Percentiles rank a stretch among this genome's conserved stretches.
phyloP scores from a whole-genome alignment of 2,329 filamentous ascomycete genomes.

The Penicillium sp. region DNA sequence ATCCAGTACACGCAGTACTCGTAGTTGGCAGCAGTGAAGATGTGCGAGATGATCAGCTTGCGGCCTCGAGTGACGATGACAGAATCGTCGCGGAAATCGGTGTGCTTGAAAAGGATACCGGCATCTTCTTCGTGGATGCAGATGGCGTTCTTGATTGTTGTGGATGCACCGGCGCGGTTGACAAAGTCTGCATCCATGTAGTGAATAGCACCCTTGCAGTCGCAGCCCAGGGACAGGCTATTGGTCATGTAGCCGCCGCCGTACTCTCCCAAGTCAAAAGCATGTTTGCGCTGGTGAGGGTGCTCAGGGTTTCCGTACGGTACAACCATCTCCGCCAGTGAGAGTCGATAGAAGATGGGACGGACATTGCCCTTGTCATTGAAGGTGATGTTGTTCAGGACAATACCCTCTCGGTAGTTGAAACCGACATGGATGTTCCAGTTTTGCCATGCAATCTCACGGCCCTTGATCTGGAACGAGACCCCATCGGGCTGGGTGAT shows the following conservation, averaged over 20 bases:
- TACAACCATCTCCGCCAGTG: slow-evolving; percentile 88
- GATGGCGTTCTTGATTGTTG: slow-evolving; percentile 85
- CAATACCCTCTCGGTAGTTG: slow-evolving; percentile 89
- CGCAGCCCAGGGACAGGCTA: slow-evolving; percentile 44
- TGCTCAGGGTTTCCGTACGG: slow-evolving; percentile 57
- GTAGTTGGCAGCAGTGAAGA: slow-evolving; percentile 95
- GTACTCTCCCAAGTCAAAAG: slow-evolving; percentile 46
- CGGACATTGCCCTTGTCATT: slow-evolving; percentile 74
- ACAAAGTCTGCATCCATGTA: slow-evolving; percentile 87
- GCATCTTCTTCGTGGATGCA: slow-evolving; percentile 93
- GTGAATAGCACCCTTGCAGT: slow-evolving; percentile 61
- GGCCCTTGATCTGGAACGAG: slow-evolving; percentile 71
- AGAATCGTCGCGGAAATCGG: slow-evolving; percentile 85
- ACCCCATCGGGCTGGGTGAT: slow-evolving; percentile 86
- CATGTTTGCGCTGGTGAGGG: slow-evolving; percentile 47
- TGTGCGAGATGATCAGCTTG: slow-evolving; percentile 81
- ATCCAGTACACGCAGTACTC: slow-evolving; percentile 88
- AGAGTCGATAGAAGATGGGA: slow-evolving; percentile 82
- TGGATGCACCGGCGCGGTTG: slow-evolving; percentile 66
- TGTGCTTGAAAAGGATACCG: slow-evolving; percentile 90
- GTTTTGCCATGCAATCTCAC: slow-evolving; percentile 81
- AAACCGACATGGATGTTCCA: slow-evolving; percentile 92
- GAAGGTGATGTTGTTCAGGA: slow-evolving; percentile 83
- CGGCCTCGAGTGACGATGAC: slow-evolving; percentile 78
- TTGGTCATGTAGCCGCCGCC: slow-evolving; percentile 48